Base-by-base conservation (phyloP, 2,329 filamentous ascomycete genomes). In the Venturia asperata region DNA sequence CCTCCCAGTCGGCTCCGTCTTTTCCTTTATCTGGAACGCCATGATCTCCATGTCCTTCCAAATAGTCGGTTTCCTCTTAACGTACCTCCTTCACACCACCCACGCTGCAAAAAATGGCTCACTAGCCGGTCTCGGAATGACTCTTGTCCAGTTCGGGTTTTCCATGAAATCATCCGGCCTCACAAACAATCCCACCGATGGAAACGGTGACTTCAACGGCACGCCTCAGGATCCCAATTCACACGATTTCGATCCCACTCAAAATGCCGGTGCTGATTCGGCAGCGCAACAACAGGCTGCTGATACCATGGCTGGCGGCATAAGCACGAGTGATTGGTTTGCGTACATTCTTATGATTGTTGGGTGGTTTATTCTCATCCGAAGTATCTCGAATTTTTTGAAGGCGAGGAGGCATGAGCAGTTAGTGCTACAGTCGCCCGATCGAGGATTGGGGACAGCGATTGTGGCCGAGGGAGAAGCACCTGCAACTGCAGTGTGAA, bases 41-140 rank as follows among this genome's bases (percentile, higher is more conserved):
- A 92, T 97, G 85, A 97, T 99, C 70, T 95, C 91, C 69, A 93
- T 96, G 83, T 96, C 92, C 55, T 97, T 99, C 82, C 91, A 96
- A 76, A 85, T 97, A 68, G 91, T 97, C 77, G 94, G 94, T 64
- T 99, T 99, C 82, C 86, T 99, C 39, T 89, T 99, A 71, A 97
- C 94, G 37, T 99, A 99, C 76, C 90, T 99, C 66, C 84, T 99
- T 3, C 94, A 99, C 82, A 97, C 94, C 39, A 96, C 93, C 9
- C 94, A 99, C 76, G 94, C 94, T 5, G 94, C 94, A 71, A 99
- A 99, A 80, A 96, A 99, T 74, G 94, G 94, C 62, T 96, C 92
- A 58, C 89, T 91, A 72, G 92, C 93, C 63, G 94, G 94, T 64
- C 87, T 99, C 62, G 94, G 94, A 67, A 91, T 99, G 70, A 97